Evolutionary conservation across 768 basidiomycete species (phyloP).

Genomic region (Pisolithus sp.): DNA sequence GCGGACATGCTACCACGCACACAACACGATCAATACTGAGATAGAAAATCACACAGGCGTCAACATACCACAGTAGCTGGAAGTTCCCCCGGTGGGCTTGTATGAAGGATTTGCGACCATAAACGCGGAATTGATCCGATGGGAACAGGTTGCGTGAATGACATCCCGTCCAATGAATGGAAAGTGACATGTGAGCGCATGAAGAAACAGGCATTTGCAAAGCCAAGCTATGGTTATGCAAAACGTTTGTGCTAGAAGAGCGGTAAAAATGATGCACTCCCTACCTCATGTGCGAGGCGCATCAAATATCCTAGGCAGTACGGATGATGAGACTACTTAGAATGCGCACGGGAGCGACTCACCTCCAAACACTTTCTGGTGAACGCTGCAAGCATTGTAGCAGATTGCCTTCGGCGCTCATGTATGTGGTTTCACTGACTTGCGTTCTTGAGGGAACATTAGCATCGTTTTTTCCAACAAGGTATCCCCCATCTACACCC

Average conservation of each 20-base stretch:
- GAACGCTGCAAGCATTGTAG: conserved; percentile 41
- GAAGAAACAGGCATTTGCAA: conserved; percentile 65
- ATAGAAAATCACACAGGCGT: neutral
- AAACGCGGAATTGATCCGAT: conserved; percentile 78
- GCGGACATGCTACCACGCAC: conserved; percentile 49
- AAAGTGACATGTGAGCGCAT: conserved; percentile 62
- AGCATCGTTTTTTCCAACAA: conserved; percentile 61
- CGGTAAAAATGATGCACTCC: neutral
- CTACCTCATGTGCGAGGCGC: conserved; percentile 68
- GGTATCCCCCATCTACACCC: conserved; percentile 74
- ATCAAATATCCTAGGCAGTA: conserved; percentile 40
- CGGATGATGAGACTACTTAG: neutral
- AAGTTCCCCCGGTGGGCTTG: conserved; percentile 22
- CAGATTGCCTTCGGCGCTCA: neutral
- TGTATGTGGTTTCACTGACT: conserved; percentile 38
- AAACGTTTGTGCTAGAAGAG: neutral
- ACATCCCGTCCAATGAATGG: conserved; percentile 73
- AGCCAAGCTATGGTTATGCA: conserved; percentile 48
- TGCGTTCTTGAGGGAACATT: conserved; percentile 84
- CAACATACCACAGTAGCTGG: conserved; percentile 54
- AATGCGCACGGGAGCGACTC: conserved; percentile 9
- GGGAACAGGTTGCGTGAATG: conserved; percentile 73
- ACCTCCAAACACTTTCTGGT: conserved; percentile 81
- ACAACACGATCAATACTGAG: neutral
- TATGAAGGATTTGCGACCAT: conserved; percentile 62